These are phyloP conservation scores for Trametes gibbosa DNA, from an alignment of 768 basidiomycete genomes.

Conservation along the genomic window DNA sequence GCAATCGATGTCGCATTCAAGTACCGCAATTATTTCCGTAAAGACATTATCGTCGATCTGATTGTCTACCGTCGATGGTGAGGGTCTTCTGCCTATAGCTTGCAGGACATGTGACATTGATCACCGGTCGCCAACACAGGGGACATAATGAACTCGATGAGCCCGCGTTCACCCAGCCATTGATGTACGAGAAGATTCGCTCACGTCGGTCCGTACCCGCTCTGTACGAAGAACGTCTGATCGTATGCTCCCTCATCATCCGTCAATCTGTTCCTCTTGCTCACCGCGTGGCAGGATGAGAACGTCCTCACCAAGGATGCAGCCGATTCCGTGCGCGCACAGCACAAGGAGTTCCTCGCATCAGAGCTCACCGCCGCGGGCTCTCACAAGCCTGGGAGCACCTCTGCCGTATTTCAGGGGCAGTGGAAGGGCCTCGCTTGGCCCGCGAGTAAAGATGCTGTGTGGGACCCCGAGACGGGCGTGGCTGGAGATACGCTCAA, in stretches of 20 bases:
- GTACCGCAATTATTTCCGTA: conserved; percentile 84
- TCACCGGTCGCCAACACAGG: conserved; percentile 36
- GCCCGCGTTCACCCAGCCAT: conserved; percentile 81
- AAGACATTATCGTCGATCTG: conserved; percentile 88
- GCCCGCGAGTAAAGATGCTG: conserved; percentile 57
- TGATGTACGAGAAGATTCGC: conserved; percentile 89
- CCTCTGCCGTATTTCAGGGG: conserved; percentile 53
- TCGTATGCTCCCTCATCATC: conserved; percentile 43
- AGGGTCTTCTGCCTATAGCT: conserved; percentile 18
- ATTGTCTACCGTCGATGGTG: conserved; percentile 86
- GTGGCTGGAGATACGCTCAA: conserved; percentile 50
- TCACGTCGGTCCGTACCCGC: conserved; percentile 74
- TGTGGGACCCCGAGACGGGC: conserved; percentile 64
- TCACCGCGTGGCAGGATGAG: conserved; percentile 32
- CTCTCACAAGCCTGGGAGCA: conserved; percentile 45
- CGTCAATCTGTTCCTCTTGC: neutral
- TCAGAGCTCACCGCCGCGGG: conserved; percentile 50
- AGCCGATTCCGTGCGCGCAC: conserved; percentile 48
- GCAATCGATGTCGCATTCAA: conserved; percentile 88
- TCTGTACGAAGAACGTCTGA: conserved; percentile 76
- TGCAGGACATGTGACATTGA: neutral
- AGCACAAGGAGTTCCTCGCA: conserved; percentile 65
- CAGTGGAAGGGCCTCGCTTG: conserved; percentile 65
- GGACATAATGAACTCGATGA: conserved; percentile 90
- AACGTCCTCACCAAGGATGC: conserved; percentile 50